These are phyloP conservation scores for Pulveroboletus ravenelii DNA, from an alignment of 768 basidiomycete species.

Conservation along the genomic window DNA sequence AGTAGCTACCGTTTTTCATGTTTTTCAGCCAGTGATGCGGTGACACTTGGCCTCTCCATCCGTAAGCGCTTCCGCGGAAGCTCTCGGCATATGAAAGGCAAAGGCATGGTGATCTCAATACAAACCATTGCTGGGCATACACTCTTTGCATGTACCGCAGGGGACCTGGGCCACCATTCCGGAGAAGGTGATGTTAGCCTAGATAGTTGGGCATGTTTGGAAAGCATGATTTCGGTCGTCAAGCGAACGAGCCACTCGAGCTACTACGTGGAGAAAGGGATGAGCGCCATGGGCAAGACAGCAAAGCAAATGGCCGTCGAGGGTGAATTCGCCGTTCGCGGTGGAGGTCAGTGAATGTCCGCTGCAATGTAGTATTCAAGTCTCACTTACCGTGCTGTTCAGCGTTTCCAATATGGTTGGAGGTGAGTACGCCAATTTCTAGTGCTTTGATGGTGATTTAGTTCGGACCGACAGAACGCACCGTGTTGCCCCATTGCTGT, in stretches of 20 bases:
- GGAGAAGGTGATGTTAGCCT: constrained; percentile 73
- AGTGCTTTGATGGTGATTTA: constrained; percentile 1
- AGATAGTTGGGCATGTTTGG: constrained; percentile 74
- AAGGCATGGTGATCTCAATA: constrained; percentile 76
- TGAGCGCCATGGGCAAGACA: constrained; percentile 78
- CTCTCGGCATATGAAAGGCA: constrained; percentile 66
- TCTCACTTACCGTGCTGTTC: constrained; percentile 7
- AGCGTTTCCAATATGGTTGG: constrained; percentile 86
- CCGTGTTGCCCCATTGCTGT: constrained; percentile 80
- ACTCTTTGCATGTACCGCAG: constrained; percentile 78
- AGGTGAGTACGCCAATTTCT: constrained; percentile 40
- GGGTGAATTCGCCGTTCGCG: constrained; percentile 58
- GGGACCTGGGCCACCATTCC: constrained; percentile 63
- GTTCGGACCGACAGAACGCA: constrained; percentile 50
- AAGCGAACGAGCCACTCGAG: constrained; percentile 79
- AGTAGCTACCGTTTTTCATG: constrained; percentile 62
- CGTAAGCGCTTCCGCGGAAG: constrained; percentile 80
- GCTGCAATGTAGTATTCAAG: not conserved
- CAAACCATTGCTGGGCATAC: constrained; percentile 76
- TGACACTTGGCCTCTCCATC: constrained; percentile 73
- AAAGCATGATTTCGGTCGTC: constrained; percentile 77
- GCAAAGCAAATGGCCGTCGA: constrained; percentile 68
- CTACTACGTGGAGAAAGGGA: constrained; percentile 83
- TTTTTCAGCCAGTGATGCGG: constrained; percentile 73
- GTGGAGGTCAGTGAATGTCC: constrained; percentile 59